phyloP scores from a whole-genome alignment of 1,284 basidiomycete genomes.

The Sparassis latifolia region DNA sequence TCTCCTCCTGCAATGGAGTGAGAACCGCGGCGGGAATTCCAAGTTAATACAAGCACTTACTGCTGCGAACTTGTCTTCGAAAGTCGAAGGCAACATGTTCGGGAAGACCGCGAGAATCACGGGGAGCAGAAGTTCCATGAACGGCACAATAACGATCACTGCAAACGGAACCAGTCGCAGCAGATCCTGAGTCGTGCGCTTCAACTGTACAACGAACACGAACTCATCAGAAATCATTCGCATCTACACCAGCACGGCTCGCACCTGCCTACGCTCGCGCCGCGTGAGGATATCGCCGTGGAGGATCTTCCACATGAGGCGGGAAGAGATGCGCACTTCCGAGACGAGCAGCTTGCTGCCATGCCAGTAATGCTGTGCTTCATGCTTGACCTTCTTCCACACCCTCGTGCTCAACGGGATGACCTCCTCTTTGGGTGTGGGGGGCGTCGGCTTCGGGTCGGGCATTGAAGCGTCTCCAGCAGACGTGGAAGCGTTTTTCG shows the following conservation, averaged over 20 bases:
- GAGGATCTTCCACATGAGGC: slow-evolving; percentile 89
- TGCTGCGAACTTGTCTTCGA: slow-evolving; percentile 93
- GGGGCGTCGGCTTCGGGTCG: slow-evolving; percentile 43
- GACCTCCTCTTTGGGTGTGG: slow-evolving; percentile 40
- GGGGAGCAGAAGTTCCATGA: slow-evolving; percentile 97
- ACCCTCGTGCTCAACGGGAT: slow-evolving; percentile 51
- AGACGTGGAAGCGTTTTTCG: slow-evolving; percentile 8
- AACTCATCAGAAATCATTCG: neutral
- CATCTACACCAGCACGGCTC: slow-evolving; percentile 3
- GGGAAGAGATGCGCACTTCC: slow-evolving; percentile 86
- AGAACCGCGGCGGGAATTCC: neutral
- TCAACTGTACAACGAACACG: slow-evolving; percentile 48
- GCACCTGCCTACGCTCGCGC: slow-evolving; percentile 88
- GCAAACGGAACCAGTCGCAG: slow-evolving; percentile 92
- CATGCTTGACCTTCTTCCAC: slow-evolving; percentile 95
- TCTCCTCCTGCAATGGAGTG: slow-evolving; percentile 71
- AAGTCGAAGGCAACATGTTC: slow-evolving; percentile 97
- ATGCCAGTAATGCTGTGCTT: slow-evolving; percentile 96
- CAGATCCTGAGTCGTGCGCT: slow-evolving; percentile 89
- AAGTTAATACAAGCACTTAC: slow-evolving; percentile 38
- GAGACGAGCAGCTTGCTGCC: slow-evolving; percentile 93
- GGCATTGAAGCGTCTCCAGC: slow-evolving; percentile 25
- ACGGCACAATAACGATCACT: slow-evolving; percentile 93
- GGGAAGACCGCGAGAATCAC: slow-evolving; percentile 97
- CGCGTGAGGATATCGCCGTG: slow-evolving; percentile 90